Conservation (phyloP, 2,329 filamentous ascomycete species). For the Thielaviopsis euricoi region DNA sequence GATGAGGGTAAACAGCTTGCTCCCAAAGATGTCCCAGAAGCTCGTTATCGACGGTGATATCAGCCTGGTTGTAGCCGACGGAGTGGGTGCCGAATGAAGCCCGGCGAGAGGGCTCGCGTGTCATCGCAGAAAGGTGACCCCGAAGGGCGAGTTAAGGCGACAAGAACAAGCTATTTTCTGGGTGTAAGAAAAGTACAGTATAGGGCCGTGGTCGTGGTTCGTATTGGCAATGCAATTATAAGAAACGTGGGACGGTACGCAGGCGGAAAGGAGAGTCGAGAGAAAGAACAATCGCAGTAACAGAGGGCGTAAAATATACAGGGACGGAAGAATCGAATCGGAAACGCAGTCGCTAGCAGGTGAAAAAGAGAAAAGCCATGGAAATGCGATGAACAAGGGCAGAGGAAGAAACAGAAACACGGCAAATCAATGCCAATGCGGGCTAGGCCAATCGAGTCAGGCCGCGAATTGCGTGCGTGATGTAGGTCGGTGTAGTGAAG, state of each 20-base stretch:
- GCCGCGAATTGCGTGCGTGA: neutral
- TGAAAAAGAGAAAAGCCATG: neutral
- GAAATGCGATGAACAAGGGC: neutral
- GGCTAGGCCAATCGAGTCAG: neutral
- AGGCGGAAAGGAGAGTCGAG: too few species aligned
- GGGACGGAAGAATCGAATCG: neutral
- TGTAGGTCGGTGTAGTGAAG: neutral
- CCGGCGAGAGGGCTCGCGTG: conserved; percentile 9
- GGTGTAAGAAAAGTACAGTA: neutral
- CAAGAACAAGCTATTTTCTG: neutral
- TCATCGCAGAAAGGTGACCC: conserved; percentile 3
- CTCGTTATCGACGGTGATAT: conserved; percentile 24
- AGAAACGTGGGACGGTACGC: neutral
- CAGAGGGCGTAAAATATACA: neutral
- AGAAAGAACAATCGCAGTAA: neutral
- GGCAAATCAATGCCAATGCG: neutral
- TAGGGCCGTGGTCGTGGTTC: neutral
- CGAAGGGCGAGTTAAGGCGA: neutral
- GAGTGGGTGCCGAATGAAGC: neutral
- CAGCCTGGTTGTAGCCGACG: neutral
- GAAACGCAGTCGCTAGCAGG: neutral
- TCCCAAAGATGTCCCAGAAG: conserved; percentile 44
- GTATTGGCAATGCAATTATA: neutral
- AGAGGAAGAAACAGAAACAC: neutral
- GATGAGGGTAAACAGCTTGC: conserved; percentile 38